Percentiles rank a stretch among this genome's conserved stretches.
These are phyloP conservation scores for Abrus precatorius DNA, from an alignment of 306 rosid species.

Conservation along the genomic window DNA sequence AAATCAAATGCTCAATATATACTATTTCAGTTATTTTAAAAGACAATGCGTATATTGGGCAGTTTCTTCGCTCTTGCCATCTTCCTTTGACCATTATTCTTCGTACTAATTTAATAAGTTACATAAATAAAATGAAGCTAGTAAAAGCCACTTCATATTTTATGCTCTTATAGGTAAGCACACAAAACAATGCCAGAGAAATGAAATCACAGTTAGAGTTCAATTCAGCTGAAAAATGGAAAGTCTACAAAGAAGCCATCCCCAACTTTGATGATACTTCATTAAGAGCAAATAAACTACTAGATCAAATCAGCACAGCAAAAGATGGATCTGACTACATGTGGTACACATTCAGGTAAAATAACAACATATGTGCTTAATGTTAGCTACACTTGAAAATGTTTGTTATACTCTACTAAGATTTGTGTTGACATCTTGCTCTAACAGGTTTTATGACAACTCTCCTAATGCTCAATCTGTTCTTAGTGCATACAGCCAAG, in stretches of 20 bases:
- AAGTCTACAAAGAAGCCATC: constrained; percentile 55
- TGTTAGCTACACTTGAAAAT: background rate
- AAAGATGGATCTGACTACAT: constrained; percentile 60
- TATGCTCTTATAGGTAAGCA: constrained; percentile 46
- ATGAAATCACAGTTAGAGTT: constrained; percentile 48
- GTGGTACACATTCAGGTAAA: constrained; percentile 63
- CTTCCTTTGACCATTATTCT: background rate
- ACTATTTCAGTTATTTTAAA: constrained; percentile 4
- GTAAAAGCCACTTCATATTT: constrained; percentile 27
- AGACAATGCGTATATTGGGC: background rate
- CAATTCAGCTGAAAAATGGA: constrained; percentile 52
- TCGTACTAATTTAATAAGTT: constrained; percentile 1
- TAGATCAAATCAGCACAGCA: constrained; percentile 60
- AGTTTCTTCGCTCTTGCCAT: constrained; percentile 5
- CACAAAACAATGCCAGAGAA: constrained; percentile 41
- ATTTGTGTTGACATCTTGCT: constrained; percentile 35
- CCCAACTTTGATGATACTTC: constrained; percentile 51
- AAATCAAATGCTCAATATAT: constrained; percentile 25
- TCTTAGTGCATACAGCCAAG: constrained; percentile 63
- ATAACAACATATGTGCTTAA: constrained; percentile 23
- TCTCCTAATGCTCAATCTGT: constrained; percentile 45
- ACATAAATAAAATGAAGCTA: background rate
- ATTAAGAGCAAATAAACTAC: constrained; percentile 47
- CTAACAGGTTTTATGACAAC: constrained; percentile 38
- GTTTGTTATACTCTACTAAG: constrained; percentile 29